Conservation (phyloP, 768 basidiomycete genomes). For the Auriculariales sp. region DNA sequence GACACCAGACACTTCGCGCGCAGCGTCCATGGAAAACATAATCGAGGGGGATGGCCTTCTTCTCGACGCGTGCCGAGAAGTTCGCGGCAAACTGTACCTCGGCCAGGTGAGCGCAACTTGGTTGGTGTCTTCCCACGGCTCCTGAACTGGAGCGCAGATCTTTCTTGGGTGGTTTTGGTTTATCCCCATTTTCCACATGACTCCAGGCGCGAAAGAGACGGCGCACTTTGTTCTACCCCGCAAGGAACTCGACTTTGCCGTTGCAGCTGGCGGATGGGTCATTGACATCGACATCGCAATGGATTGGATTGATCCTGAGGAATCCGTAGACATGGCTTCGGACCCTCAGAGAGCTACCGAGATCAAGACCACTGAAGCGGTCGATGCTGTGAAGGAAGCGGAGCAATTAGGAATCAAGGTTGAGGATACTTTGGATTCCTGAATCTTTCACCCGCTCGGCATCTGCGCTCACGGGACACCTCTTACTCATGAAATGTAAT, state of each 20-base stretch:
- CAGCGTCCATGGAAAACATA: background rate
- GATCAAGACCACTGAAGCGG: too few species aligned
- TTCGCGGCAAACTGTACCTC: conserved; percentile 57
- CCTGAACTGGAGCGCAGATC: conserved; percentile 40
- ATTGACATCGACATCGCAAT: conserved; percentile 53
- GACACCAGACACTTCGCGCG: background rate
- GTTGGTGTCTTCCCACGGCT: conserved; percentile 7
- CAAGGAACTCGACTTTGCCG: conserved; percentile 63
- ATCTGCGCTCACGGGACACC: too few species aligned
- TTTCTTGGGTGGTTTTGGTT: conserved; percentile 82
- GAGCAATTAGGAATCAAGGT: too few species aligned
- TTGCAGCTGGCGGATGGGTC: conserved; percentile 55
- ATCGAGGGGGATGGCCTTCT: conserved; percentile 26
- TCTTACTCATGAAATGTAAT: too few species aligned
- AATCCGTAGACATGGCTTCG: too few species aligned
- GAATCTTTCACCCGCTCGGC: too few species aligned
- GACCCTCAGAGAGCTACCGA: too few species aligned
- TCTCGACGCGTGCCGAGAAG: conserved; percentile 51
- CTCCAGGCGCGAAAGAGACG: conserved; percentile 17
- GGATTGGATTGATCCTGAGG: conserved; percentile 34
- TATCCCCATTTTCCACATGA: conserved; percentile 71
- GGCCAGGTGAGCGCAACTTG: conserved; percentile 34
- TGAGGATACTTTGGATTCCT: too few species aligned
- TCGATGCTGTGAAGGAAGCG: too few species aligned
- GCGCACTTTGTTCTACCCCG: conserved; percentile 31